Conservation (phyloP, 1,139 yeast species). For the Pichia sp. region DNA sequence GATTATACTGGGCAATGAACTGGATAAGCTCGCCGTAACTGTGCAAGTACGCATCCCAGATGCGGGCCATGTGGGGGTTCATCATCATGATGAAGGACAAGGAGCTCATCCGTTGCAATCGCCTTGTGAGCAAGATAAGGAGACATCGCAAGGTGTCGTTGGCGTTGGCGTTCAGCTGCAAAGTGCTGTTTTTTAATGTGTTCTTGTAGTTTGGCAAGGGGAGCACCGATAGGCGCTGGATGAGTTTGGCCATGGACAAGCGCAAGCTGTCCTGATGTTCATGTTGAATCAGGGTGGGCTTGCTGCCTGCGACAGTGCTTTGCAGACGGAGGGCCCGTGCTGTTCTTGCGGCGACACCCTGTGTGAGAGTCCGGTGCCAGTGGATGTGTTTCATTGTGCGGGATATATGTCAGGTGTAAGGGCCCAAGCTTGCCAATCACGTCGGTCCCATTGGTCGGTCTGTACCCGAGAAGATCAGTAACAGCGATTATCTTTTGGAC, state of each 20-base stretch:
- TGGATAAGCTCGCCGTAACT: slow-evolving; percentile 61
- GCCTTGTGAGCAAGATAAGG: slow-evolving; percentile 46
- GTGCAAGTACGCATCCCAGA: slow-evolving; percentile 66
- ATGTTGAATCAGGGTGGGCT: background rate
- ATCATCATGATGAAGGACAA: slow-evolving; percentile 80
- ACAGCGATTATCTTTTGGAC: no score
- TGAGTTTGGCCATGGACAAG: background rate
- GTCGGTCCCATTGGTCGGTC: no score
- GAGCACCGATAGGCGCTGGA: background rate
- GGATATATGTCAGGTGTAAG: no score
- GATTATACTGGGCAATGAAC: slow-evolving; percentile 30
- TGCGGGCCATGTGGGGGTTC: slow-evolving; percentile 85
- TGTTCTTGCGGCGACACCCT: no score
- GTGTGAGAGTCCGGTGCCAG: no score
- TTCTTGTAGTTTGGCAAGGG: slow-evolving; percentile 7
- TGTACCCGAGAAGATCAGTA: no score
- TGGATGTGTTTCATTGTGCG: no score
- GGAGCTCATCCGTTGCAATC: slow-evolving; percentile 64
- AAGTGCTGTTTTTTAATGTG: slow-evolving; percentile 4
- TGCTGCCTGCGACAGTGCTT: background rate
- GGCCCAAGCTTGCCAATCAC: no score
- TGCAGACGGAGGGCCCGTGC: no score
- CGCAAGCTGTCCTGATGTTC: background rate
- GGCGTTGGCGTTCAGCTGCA: slow-evolving; percentile 10
- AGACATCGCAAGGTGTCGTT: slow-evolving; percentile 38